Evolutionary conservation across 257 asterid genomes (phyloP), one percentile per base, ranked within the genome.

Genomic region (Solanum peruvianum): DNA sequence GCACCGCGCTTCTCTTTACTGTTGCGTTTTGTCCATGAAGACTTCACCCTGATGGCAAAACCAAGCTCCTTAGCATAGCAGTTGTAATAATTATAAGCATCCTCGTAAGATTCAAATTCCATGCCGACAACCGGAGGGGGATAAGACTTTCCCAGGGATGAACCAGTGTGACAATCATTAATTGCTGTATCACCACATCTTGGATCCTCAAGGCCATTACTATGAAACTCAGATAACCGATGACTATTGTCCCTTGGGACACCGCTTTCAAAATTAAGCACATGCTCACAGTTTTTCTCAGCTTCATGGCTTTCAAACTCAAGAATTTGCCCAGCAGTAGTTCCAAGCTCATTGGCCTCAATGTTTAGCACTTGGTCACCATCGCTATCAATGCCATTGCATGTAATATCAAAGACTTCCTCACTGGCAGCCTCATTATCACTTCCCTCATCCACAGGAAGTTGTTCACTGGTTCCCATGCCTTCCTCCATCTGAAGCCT

Each of bases 1-100:
- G 98, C 98, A 37, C 98, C 98, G 10, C 95, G 93, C 86, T 94
- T 96, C 91, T 94, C 98, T 92, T 92, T 92, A 92, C 96, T 94
- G 87, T 93, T 96, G 45, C 98, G 94, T 89, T 94, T 94, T 85
- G 95, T 93, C 98, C 98, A 96, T 4, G 98, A 96, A 67, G 94
- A 94, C 90, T 96, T 94, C 85, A 94, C 98, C 86, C 98, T 93
- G 87, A 94, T 94, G 16, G 91, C 94, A 71, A 94, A 96, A 64
- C 98, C 98, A 31, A 91, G 89, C 89, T 94, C 98, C 52, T 87
- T 90, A 41, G 96, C 97, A 82, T 92, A 95, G 82, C 97, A 94
- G 60, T 88, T 96, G 84, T 95, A 96, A 87, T 93, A 96, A 87
- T 96, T 92, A 89, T 96, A 96, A 20, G 96, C 98, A 89, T 96